These are phyloP conservation scores for Paramecium bursaria DNA, from an alignment of 73 alveolate species.

Conservation along the genomic window DNA sequence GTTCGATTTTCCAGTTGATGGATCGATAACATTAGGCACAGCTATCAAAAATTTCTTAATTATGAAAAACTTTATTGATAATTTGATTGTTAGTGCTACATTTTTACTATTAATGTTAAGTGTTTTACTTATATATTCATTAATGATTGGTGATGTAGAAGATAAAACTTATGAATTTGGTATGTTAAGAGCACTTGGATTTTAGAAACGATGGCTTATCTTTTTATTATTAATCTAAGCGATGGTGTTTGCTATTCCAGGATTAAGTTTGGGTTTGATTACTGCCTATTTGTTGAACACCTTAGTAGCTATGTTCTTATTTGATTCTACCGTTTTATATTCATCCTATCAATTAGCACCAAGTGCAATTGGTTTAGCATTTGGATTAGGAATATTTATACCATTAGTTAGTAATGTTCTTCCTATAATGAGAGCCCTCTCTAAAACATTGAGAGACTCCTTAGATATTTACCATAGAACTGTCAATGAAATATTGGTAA, in stretches of 20 bases:
- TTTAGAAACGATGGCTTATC: conserved; percentile 76
- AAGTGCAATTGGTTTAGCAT: conserved; percentile 73
- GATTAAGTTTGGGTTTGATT: conserved; percentile 82
- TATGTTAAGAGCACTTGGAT: conserved; percentile 96
- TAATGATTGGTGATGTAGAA: conserved; percentile 93
- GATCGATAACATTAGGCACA: conserved; percentile 54
- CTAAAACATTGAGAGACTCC: conserved; percentile 89
- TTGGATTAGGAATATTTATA: conserved; percentile 82
- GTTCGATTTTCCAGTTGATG: conserved; percentile 15
- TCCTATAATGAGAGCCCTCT: conserved; percentile 91
- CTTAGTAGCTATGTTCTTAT: conserved; percentile 44
- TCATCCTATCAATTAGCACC: conserved; percentile 72
- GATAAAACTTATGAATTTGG: conserved; percentile 96
- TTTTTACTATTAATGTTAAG: conserved; percentile 85
- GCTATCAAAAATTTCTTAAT: conserved; percentile 35
- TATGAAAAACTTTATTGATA: conserved; percentile 78
- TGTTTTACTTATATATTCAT: conserved; percentile 87
- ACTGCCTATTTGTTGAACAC: conserved; percentile 71
- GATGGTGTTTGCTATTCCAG: conserved; percentile 89
- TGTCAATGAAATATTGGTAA: conserved; percentile 84
- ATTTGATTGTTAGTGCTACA: conserved; percentile 81
- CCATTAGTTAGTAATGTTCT: conserved; percentile 85
- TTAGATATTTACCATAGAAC: conserved; percentile 90
- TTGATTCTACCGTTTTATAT: conserved; percentile 37
- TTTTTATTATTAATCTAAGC: conserved; percentile 80